phyloP scores from a whole-genome alignment of 768 basidiomycete genomes.

The Hysterangium stoloniferum region DNA sequence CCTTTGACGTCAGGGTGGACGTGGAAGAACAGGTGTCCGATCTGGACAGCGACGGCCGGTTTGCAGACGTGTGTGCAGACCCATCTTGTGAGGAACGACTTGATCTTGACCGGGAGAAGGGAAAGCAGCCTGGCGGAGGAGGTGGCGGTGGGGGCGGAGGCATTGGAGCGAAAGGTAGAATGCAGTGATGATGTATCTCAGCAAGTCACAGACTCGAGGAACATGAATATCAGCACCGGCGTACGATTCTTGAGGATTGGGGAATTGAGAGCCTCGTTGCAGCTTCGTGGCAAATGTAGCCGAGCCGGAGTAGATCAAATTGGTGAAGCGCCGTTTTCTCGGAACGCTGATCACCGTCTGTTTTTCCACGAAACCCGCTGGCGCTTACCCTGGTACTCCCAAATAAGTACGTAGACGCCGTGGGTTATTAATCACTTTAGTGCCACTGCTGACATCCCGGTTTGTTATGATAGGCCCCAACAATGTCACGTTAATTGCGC shows the following conservation, averaged over 20 bases:
- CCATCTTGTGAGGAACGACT: neutral
- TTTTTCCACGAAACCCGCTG: no score
- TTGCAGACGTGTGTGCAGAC: neutral
- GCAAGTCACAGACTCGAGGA: neutral
- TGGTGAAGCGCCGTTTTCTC: no score
- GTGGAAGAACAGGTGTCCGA: constrained; percentile 24
- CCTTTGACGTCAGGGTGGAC: constrained; percentile 27
- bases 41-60: constrained; percentile 5
- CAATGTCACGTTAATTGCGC: no score
- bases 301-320: no score
- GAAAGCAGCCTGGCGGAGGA: constrained; percentile 13
- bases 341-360: no score
- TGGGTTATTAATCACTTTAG: no score
- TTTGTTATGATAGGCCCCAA: no score
- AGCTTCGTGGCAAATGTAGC: constrained; percentile 1
- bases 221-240: constrained; percentile 1
- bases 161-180: neutral
- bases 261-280: constrained; percentile 8
- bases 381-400: no score
- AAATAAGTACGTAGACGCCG: no score
- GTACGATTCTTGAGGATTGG: neutral
- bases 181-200: neutral
- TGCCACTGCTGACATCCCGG: no score
- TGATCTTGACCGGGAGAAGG: constrained; percentile 8
- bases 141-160: constrained; percentile 9